Percentiles rank a stretch among this genome's conserved stretches.
phyloP scores from a whole-genome alignment of 2,329 filamentous ascomycete species.

The Talaromyces sp. region DNA sequence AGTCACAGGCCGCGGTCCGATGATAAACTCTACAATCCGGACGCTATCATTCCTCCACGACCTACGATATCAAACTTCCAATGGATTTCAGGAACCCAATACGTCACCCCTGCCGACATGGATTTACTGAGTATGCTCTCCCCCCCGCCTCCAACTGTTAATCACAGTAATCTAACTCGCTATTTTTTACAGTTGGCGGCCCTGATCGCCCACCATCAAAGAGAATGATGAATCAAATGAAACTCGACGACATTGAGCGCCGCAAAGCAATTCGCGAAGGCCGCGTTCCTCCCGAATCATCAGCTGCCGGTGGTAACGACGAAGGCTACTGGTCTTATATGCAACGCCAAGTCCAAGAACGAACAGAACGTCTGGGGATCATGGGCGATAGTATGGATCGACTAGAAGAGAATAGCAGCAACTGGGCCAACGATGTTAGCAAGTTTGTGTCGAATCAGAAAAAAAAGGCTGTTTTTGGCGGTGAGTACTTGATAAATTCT shows the following conservation, averaged over 20 bases:
- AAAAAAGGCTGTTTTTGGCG: conserved; percentile 71
- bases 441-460: conserved; percentile 88
- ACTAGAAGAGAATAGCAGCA: conserved; percentile 72
- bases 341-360: conserved; percentile 78
- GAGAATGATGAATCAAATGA: conserved; percentile 75
- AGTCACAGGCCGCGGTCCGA: conserved; percentile 41
- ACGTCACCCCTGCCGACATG: conserved; percentile 79
- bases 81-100: conserved; percentile 94
- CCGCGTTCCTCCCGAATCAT: conserved; percentile 24
- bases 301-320: conserved; percentile 41
- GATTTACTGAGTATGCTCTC: conserved; percentile 64
- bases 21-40: conserved; percentile 76
- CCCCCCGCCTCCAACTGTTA: neutral
- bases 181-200: conserved; percentile 58
- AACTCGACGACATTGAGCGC: conserved; percentile 63
- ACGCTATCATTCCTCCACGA: conserved; percentile 66
- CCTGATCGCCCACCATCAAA: conserved; percentile 83
- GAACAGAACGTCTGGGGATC: conserved; percentile 79
- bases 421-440: conserved; percentile 80
- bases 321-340: conserved; percentile 72
- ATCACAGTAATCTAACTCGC: neutral
- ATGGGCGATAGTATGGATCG: conserved; percentile 81
- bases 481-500: conserved; percentile 25
- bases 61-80: conserved; percentile 94
- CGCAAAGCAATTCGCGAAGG: conserved; percentile 32